phyloP scores from a whole-genome alignment of 441 rosid genomes.

The Pelargonium citronellum region DNA sequence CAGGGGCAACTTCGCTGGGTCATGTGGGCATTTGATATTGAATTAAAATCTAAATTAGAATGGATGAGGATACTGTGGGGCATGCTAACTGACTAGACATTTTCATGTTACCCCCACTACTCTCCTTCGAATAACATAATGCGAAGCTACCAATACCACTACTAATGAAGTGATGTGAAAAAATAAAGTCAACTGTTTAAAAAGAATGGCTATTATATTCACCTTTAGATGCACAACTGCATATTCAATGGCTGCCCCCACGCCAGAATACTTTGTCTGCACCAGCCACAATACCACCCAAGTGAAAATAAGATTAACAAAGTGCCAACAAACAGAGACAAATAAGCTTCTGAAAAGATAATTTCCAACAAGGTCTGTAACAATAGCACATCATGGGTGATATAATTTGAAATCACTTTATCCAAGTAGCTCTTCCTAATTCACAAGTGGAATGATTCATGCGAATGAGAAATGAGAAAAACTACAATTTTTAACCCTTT shows the following conservation, averaged over 20 bases:
- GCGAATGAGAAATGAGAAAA: neutral
- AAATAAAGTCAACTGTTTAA: neutral
- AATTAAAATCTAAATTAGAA: too few relatives aligned
- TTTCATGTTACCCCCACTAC: too few relatives aligned
- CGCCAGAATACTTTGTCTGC: slow-evolving; percentile 43
- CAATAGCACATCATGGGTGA: neutral
- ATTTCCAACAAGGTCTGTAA: neutral
- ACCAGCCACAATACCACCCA: neutral
- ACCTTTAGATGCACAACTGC: slow-evolving; percentile 98
- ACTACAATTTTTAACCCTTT: neutral
- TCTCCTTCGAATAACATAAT: too few relatives aligned
- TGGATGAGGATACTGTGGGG: too few relatives aligned
- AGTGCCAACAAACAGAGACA: neutral
- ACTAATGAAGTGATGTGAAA: neutral
- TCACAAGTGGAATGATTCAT: too few relatives aligned
- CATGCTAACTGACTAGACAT: too few relatives aligned
- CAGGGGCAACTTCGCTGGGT: too few relatives aligned
- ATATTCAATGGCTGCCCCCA: slow-evolving; percentile 85
- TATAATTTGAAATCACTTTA: neutral
- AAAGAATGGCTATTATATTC: neutral
- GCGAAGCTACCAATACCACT: neutral
- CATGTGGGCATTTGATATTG: too few relatives aligned
- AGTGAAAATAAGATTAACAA: neutral
- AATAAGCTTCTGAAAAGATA: neutral
- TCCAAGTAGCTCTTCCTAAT: too few relatives aligned